These are phyloP conservation scores for Stereocaulon alpinum DNA, from an alignment of 495 filamentous ascomycete genomes.

Conservation along the genomic window DNA sequence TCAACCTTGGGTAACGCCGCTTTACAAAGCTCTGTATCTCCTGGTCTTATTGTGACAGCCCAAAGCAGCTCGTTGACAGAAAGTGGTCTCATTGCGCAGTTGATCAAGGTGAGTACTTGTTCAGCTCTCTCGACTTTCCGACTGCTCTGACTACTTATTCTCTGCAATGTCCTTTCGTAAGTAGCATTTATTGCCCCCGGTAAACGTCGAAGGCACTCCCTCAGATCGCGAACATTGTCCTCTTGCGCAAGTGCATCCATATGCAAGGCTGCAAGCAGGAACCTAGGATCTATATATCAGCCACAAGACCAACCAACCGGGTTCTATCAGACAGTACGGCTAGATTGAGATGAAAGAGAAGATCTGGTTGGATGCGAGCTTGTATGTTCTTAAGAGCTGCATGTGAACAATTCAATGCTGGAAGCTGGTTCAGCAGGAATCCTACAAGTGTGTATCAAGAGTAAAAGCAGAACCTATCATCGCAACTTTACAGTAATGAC, in stretches of 20 bases:
- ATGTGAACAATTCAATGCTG: no score
- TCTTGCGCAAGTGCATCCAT: slow-evolving; percentile 29
- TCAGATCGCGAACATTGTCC: slow-evolving; percentile 22
- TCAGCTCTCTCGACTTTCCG: background rate
- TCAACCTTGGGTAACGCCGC: slow-evolving; percentile 28
- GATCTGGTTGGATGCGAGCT: no score
- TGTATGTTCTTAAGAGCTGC: no score
- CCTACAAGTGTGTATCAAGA: no score
- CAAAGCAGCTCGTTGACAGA: background rate
- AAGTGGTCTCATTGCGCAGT: background rate
- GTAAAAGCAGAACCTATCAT: no score
- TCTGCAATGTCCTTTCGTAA: background rate
- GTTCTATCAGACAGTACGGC: no score
- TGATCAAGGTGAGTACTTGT: background rate
- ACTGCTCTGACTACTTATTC: background rate
- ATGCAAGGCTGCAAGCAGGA: slow-evolving; percentile 39
- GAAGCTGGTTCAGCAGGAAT: no score
- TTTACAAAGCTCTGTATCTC: background rate
- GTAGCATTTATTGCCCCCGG: slow-evolving; percentile 26
- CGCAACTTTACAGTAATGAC: no score
- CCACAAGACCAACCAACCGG: no score
- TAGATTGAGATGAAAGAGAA: no score
- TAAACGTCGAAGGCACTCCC: slow-evolving; percentile 20
- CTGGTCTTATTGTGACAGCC: background rate
- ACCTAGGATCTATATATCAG: slow-evolving; percentile 22